phyloP scores from a whole-genome alignment of 306 rosid species.

The Prunus kanzakura region DNA sequence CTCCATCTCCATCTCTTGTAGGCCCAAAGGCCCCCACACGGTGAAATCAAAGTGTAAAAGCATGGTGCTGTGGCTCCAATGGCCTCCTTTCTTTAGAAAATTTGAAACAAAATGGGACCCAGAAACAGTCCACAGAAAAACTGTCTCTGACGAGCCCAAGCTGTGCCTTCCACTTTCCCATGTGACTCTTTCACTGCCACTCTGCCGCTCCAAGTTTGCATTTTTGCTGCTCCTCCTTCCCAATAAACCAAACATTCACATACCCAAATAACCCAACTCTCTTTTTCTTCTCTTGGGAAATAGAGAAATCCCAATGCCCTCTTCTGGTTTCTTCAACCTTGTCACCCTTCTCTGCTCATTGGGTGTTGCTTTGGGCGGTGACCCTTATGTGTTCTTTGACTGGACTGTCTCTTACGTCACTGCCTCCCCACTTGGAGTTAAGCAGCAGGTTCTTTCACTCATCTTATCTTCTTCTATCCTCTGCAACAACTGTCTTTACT shows the following conservation, averaged over 20 bases:
- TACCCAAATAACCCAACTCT: neutral
- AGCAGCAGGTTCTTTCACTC: constrained; percentile 56
- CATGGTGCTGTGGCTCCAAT: neutral
- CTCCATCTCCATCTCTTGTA: neutral
- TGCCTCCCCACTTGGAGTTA: constrained; percentile 66
- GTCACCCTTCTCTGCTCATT: constrained; percentile 35
- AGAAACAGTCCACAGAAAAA: neutral
- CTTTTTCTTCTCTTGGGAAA: neutral
- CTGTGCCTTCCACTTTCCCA: neutral
- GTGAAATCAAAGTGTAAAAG: constrained; percentile 1
- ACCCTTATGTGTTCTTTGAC: constrained; percentile 69
- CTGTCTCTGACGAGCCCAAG: neutral
- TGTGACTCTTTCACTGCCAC: constrained; percentile 25
- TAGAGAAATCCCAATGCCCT: constrained; percentile 34
- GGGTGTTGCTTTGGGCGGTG: constrained; percentile 55
- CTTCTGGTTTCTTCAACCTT: constrained; percentile 32
- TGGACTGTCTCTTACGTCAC: constrained; percentile 77
- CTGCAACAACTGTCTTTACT: no score
- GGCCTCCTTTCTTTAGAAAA: constrained; percentile 3
- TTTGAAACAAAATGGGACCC: constrained; percentile 7
- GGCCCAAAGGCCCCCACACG: neutral
- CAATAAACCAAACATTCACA: neutral
- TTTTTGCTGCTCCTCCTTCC: neutral
- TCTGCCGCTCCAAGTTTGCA: constrained; percentile 4
- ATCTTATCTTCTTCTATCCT: neutral